phyloP scores from a whole-genome alignment of 2,329 filamentous ascomycete species.

The Thielaviopsis populi region DNA sequence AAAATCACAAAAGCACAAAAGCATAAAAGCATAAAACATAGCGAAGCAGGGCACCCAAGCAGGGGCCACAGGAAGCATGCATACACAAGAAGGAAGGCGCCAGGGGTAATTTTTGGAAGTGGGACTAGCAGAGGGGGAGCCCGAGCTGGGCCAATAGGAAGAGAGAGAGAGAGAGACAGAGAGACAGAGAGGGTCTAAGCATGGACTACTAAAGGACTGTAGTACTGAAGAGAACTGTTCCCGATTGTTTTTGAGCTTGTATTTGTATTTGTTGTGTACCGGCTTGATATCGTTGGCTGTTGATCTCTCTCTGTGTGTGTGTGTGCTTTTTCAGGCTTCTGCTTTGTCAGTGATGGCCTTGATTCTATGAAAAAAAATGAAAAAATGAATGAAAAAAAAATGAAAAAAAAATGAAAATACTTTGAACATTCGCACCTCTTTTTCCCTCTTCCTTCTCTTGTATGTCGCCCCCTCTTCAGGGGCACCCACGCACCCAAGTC shows the following conservation, averaged over 20 bases:
- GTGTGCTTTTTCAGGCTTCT: too few relatives aligned
- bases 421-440: background rate
- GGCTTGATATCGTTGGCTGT: too few relatives aligned
- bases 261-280: background rate
- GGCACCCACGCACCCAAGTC: background rate
- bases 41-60: too few relatives aligned
- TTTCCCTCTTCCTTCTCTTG: background rate
- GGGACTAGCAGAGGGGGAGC: background rate
- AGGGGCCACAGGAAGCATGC: background rate
- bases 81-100: background rate
- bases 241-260: background rate
- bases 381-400: too few relatives aligned
- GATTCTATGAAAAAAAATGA: too few relatives aligned
- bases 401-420: too few relatives aligned
- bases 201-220: background rate
- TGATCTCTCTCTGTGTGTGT: too few relatives aligned
- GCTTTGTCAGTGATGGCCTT: too few relatives aligned
- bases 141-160: background rate
- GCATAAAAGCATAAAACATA: too few relatives aligned
- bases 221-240: too few relatives aligned
- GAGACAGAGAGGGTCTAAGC: background rate
- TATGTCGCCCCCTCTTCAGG: background rate
- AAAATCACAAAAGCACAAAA: too few relatives aligned
- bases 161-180: too few relatives aligned
- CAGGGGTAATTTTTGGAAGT: conserved; percentile 2